Conservation (phyloP, 1,284 basidiomycete species). For the Tylopilus orsonianus region DNA sequence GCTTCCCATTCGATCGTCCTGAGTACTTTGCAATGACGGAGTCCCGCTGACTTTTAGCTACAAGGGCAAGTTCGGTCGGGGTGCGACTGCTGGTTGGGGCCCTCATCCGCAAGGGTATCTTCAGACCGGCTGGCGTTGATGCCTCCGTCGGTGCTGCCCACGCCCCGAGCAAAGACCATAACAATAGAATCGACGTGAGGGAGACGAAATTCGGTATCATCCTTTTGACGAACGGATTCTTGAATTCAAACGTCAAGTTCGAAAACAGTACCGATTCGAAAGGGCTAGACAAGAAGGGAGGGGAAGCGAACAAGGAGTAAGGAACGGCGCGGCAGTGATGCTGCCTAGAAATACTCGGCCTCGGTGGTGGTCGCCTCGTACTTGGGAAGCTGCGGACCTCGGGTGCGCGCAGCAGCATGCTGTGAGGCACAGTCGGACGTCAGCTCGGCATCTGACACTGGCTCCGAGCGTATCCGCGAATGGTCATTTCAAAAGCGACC, state of each 20-base stretch:
- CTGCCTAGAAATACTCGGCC: constrained; percentile 11
- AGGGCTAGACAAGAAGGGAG: background rate
- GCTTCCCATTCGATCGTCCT: constrained; percentile 14
- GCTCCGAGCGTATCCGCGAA: too few relatives aligned
- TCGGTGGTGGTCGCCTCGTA: too few relatives aligned
- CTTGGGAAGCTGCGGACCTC: constrained; percentile 17
- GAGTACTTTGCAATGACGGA: constrained; percentile 22
- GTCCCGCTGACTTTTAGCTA: constrained; percentile 31
- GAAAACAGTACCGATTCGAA: too few relatives aligned
- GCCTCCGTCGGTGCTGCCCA: constrained; percentile 18
- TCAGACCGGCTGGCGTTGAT: constrained; percentile 14
- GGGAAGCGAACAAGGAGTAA: background rate
- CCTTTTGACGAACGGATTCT: background rate
- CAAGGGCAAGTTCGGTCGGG: constrained; percentile 9
- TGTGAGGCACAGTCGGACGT: background rate
- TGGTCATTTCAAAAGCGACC: too few relatives aligned
- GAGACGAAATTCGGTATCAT: constrained; percentile 20
- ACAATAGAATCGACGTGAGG: constrained; percentile 10
- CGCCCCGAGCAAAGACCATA: constrained; percentile 14
- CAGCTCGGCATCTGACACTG: background rate
- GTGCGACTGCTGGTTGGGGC: constrained; percentile 7
- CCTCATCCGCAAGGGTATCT: constrained; percentile 22
- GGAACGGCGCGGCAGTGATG: background rate
- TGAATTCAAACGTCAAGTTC: background rate
- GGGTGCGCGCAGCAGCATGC: constrained; percentile 11